phyloP scores from a whole-genome alignment of 306 rosid genomes.

The Quercus dentata region DNA sequence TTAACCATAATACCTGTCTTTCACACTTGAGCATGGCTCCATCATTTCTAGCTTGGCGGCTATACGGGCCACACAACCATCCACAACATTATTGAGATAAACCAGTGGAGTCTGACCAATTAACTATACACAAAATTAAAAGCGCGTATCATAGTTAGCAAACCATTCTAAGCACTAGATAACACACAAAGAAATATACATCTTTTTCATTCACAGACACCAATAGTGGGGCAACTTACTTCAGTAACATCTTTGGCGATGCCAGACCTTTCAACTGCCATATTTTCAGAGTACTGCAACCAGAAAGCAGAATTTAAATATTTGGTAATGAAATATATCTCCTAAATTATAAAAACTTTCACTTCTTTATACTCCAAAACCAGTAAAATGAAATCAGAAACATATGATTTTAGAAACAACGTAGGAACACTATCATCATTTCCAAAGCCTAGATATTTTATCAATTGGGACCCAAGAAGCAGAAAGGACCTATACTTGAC shows the following conservation, averaged over 20 bases:
- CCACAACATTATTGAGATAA: conserved; percentile 55
- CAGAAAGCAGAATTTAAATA: conserved; percentile 8
- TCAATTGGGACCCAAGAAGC: neutral
- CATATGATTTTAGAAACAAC: neutral
- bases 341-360: neutral
- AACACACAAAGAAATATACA: neutral
- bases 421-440: neutral
- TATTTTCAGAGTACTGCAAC: conserved; percentile 36
- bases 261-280: conserved; percentile 53
- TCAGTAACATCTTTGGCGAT: conserved; percentile 75
- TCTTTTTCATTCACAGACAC: neutral
- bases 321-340: neutral
- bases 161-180: conserved; percentile 4
- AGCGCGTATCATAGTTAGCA: neutral
- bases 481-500: neutral
- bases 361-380: neutral
- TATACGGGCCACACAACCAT: conserved; percentile 65
- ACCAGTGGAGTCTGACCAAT: conserved; percentile 84
- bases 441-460: neutral
- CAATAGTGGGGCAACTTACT: conserved; percentile 35
- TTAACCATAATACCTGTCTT: conserved; percentile 52
- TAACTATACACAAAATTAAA: conserved; percentile 33
- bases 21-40: conserved; percentile 83
- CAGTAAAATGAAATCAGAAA: conserved; percentile 16
- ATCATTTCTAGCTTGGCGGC: conserved; percentile 73